Conservation (phyloP, 1,284 basidiomycete species). For the Porodaedalea pini region DNA sequence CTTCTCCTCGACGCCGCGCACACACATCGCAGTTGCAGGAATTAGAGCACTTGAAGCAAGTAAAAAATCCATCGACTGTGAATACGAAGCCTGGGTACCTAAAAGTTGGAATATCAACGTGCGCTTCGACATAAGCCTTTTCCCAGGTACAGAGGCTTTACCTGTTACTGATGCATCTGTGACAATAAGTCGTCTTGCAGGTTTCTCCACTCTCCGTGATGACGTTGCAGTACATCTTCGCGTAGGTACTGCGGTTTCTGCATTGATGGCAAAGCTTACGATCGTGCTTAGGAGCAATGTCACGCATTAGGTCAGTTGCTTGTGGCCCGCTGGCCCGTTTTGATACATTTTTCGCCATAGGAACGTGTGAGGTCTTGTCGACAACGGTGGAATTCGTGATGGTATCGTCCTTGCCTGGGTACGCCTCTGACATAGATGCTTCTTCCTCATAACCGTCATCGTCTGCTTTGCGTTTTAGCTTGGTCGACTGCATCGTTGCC, state of each 20-base stretch:
- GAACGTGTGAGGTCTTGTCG: too few species aligned
- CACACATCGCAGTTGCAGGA: not conserved
- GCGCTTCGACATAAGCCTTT: not conserved
- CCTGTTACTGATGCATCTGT: not conserved
- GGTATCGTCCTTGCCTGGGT: not conserved
- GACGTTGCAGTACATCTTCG: not conserved
- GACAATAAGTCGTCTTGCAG: not conserved
- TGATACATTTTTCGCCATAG: not conserved
- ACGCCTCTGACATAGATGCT: not conserved
- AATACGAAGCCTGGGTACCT: not conserved
- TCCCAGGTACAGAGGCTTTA: not conserved
- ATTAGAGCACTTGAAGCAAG: not conserved
- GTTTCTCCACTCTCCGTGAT: not conserved
- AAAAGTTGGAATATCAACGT: not conserved
- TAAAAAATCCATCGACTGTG: not conserved
- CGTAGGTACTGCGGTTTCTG: not conserved
- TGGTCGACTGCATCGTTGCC: not conserved
- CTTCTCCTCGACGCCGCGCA: too few species aligned
- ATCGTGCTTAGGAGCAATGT: not conserved
- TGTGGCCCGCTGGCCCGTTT: too few species aligned
- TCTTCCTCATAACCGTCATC: not conserved
- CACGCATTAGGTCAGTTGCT: not conserved
- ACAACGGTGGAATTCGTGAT: too few species aligned
- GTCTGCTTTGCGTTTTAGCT: not conserved
- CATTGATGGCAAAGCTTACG: constrained; percentile 3